Evolutionary conservation across 1,284 basidiomycete genomes (phyloP), one percentile per base, ranked within the genome.

Genomic region (Microbotryum lychnidis-dioicae): DNA sequence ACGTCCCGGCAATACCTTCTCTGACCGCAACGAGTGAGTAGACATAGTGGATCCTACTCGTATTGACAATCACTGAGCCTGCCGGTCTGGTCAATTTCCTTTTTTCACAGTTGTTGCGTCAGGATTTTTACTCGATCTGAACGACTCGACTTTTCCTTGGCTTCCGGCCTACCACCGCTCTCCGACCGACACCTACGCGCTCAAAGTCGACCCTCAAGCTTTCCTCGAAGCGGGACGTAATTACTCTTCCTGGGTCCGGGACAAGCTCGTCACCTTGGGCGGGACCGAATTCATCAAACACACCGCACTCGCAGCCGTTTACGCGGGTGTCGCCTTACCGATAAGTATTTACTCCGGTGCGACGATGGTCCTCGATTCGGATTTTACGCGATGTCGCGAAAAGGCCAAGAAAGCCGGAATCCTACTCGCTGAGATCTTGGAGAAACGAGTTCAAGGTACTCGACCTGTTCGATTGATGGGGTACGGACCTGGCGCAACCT

Each of bases 391-490:
- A 74, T 78, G 77, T 75, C 76, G 75, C 73, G 79, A 79, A 64
- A 73, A 77, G 50, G 78, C 79, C 0, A 72, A 73, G 56, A 80
- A 80, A 65, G 81, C 81, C 0, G 81, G 81, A 2, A 68, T 77
- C 21, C 71, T 83, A 10, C 75, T 83, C 1, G 80, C 81, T 8
- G 80, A 81, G 56, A 79, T 81, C 8, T 73, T 83, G 23, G 74
- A 78, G 48, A 78, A 80, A 61, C 73, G 78, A 29, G 78, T 81
- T 0, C 81, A 82, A 67, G 81, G 81, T 8, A 77, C 80, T 65
- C 74, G 81, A 1, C 81, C 81, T 0, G 78, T 37, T 50, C 27
- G 5, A 21, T 64, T 79, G 78, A 76, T 82, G 65, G 82, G 80
- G 4, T 79, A 78, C 3, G 80, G 79, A 1, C 73, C 82, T 8